A percentile compares a stretch with the other conserved stretches of the same genome.
Evolutionary conservation across 1,284 basidiomycete genomes (phyloP).

Genomic region (Cryptococcus floricola): DNA sequence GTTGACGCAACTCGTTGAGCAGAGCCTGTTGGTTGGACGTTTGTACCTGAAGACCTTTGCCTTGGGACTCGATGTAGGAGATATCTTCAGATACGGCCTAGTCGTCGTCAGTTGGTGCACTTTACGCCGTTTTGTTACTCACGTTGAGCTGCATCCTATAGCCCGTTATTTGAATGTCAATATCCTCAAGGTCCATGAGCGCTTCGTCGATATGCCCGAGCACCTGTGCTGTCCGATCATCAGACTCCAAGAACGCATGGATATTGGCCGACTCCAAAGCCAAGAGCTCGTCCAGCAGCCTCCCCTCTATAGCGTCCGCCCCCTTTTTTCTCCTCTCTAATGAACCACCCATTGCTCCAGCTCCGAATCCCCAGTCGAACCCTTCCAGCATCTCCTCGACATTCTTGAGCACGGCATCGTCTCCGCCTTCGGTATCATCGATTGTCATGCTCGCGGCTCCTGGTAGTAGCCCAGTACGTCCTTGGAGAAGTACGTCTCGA

Average conservation of each 20-base stretch:
- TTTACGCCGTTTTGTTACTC: conserved; percentile 32
- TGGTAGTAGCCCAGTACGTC: conserved; percentile 34
- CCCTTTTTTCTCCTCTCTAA: conserved; percentile 51
- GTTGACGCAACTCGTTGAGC: conserved; percentile 73
- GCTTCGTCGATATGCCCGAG: conserved; percentile 85
- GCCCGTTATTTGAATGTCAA: conserved; percentile 78
- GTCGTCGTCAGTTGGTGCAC: neutral
- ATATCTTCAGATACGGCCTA: conserved; percentile 94
- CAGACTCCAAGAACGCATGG: conserved; percentile 93
- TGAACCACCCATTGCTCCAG: conserved; percentile 12
- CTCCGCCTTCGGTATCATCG: conserved; percentile 57
- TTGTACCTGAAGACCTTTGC: conserved; percentile 93
- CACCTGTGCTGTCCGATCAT: conserved; percentile 75
- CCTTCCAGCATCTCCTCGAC: conserved; percentile 99
- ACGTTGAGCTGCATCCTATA: conserved; percentile 94
- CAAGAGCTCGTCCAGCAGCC: conserved; percentile 77
- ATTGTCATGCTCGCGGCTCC: conserved; percentile 40
- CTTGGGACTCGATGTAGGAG: conserved; percentile 90
- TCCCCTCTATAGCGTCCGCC: conserved; percentile 80
- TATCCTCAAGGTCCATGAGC: conserved; percentile 74
- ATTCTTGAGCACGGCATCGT: conserved; percentile 75
- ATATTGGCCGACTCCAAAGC: conserved; percentile 96
- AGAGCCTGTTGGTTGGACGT: conserved; percentile 90
- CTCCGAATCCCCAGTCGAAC: conserved; percentile 79
- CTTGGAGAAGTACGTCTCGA: conserved; percentile 64